Base-by-base conservation (phyloP, 2,329 filamentous ascomycete species). In the Stachybotrys chlorohalonatus region DNA sequence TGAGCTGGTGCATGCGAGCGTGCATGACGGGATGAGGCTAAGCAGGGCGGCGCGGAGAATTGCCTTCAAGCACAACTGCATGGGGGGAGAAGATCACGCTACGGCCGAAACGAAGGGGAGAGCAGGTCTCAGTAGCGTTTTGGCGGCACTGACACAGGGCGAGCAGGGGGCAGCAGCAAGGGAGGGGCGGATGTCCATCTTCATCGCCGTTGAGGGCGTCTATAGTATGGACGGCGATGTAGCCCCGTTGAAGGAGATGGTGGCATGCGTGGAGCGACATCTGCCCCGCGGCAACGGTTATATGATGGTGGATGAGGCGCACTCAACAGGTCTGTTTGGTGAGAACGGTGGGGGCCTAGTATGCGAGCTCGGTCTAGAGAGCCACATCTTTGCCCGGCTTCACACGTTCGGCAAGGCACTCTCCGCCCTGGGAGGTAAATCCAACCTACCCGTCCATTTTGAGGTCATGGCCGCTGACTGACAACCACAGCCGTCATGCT, bases 201-300 rank as follows among this genome's bases (percentile, higher is more conserved):
- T 90, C 59, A 67, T 90, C n/a, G 82, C 82, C 0, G 75, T 89
- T 0, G 87, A 90, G 60, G 81, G 79, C 0, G 74, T 90, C 0
- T 93, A 94, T 67, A 91, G 87, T 66, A 94, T 94, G 89, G 89
- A 93, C 53, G 89, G 89, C 0, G 87, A 92, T 60, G 70, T 89
- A 16, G 81, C 81, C 0, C 86, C 85, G 0, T 70, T 94, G 11
- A 62, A 64, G 11, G 76, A 83, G 6, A 80, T 92, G 16, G 75
- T 87, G 1, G 67, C 75, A 0, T 72, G 80, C 5, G 77, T 87
- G 0, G 77, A 86, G 47, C 67, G 71, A 1, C 62, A 79, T 0
- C 68, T 90, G 0, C 81, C 84, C 0, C 56, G 57, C 0, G 76
- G 76, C 0, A 89, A 88, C 50, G 82, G 78, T 0, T 74, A 85